Evolutionary conservation across 2,329 filamentous ascomycete genomes (phyloP), one percentile per base, ranked within the genome.

Genomic region (Bipolaris zeicola): DNA sequence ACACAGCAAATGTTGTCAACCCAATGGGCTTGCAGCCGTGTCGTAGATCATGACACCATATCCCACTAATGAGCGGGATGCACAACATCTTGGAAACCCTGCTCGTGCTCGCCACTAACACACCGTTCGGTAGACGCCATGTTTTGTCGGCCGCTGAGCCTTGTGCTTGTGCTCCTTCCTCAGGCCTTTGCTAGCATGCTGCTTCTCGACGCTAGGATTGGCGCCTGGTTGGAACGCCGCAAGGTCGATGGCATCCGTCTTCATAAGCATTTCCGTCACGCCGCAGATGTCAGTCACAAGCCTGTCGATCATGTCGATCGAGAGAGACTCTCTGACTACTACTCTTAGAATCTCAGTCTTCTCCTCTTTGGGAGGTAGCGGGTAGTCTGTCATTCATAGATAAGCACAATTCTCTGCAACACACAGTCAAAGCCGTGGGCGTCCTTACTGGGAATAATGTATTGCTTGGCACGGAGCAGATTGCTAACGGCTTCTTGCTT

Each of bases 301-400:
- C 2, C 84, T 76, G 71, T 89, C 86, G 24, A 90, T 77, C 45
- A 90, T 77, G 68, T 89, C 87, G n/a, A 89, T 75, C n/a, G 81
- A 85, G 84, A 90, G 85, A 64, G 79, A 85, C 74, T 90, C 87
- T 43, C 87, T 80, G 6, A 90, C 80, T 3, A 89, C 87, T 0
- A 89, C 81, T n/a, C 88, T 79, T 50, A 90, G 73, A 58, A 89
- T 90, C 73, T 90, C 87, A 0, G 78, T 87, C 50, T 82, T 78
- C 14, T 87, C 82, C 68, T 86, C 85, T 41, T 78, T 79, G 0
- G 87, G 87, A 7, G 87, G 87, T 5, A 90, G 78, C 1, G 85
- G 83, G 69, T 90, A 90, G 77, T 89, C 79, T 81, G 55, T 34
- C 41, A 14, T n/a, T 6, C 3, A 22, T 39, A 31, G 55, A 68